Percentiles rank a stretch among this genome's conserved stretches.
Conservation (phyloP, 176 grass and related monocot genomes). For the Chloris gayana region DNA sequence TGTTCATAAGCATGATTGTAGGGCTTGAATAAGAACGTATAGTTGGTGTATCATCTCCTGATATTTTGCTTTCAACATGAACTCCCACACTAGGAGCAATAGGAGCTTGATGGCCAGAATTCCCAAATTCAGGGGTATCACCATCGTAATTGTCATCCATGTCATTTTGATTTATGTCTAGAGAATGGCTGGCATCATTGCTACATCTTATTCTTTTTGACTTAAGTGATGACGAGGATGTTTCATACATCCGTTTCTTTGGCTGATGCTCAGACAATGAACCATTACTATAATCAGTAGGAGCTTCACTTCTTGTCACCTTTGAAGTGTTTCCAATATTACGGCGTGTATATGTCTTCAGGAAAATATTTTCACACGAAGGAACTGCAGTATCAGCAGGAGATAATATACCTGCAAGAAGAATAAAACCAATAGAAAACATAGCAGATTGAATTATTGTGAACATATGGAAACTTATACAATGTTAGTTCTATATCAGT, state of each 20-base stretch:
- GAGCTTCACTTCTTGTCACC: constrained; percentile 26
- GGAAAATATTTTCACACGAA: constrained; percentile 37
- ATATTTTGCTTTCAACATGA: constrained; percentile 36
- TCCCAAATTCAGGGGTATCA: constrained; percentile 8
- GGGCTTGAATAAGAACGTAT: constrained; percentile 31
- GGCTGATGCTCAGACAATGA: constrained; percentile 46
- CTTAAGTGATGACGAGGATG: constrained; percentile 74
- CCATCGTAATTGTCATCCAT: constrained; percentile 21
- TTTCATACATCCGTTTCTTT: constrained; percentile 67
- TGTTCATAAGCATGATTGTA: constrained; percentile 90
- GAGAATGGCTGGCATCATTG: constrained; percentile 26
- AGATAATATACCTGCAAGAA: constrained; percentile 61
- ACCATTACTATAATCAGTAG: constrained; percentile 10
- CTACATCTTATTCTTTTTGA: constrained; percentile 79
- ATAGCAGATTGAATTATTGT: background rate
- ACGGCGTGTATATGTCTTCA: constrained; percentile 29
- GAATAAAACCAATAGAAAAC: constrained; percentile 18
- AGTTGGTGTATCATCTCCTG: constrained; percentile 31
- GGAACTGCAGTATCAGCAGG: constrained; percentile 40
- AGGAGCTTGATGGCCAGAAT: constrained; percentile 2
- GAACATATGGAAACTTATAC: background rate
- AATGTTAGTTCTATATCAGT: background rate
- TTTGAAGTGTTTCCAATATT: constrained; percentile 25
- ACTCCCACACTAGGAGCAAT: constrained; percentile 12
- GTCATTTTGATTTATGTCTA: constrained; percentile 39